These are phyloP conservation scores for Podospora pseudocomata DNA, from an alignment of 495 filamentous ascomycete species.

Conservation along the genomic window DNA sequence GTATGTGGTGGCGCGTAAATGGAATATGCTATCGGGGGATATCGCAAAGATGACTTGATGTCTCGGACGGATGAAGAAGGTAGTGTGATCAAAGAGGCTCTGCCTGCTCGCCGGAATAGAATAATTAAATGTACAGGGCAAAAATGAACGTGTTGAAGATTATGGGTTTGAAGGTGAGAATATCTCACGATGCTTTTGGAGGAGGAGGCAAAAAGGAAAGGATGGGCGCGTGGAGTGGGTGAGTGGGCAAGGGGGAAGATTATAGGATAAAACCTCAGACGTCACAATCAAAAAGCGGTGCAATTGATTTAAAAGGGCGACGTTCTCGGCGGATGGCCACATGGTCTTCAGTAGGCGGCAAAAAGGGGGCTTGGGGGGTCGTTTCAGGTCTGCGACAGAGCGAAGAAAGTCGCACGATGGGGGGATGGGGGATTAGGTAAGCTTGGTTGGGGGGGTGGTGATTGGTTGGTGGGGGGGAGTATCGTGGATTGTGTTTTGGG, in stretches of 20 bases:
- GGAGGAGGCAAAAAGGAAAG: conserved; percentile 5
- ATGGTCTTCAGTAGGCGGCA: conserved; percentile 1
- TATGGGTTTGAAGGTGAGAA: not conserved
- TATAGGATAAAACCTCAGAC: conserved; percentile 13
- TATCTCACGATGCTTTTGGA: conserved; percentile 2
- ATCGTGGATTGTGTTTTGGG: not conserved
- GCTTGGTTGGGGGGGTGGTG: conserved; percentile 3
- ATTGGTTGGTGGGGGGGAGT: conserved; percentile 16
- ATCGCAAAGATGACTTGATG: not conserved
- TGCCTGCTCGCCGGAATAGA: conserved; percentile 2
- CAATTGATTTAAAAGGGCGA: not conserved
- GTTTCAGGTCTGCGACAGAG: conserved; percentile 44
- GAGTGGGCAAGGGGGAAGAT: conserved; percentile 2
- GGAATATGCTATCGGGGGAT: not conserved
- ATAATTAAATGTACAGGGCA: not conserved
- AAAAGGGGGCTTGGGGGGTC: conserved; percentile 15
- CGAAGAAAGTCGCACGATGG: conserved; percentile 28
- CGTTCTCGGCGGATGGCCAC: conserved; percentile 14
- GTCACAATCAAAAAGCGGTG: conserved; percentile 21
- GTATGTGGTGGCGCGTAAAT: not conserved
- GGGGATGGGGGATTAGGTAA: conserved; percentile 15
- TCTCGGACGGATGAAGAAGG: conserved; percentile 2
- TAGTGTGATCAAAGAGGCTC: not conserved
- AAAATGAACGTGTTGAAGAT: not conserved
- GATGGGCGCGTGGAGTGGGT: not conserved